phyloP scores from a whole-genome alignment of 192 early-diverging fungal genomes.

The Coemansia sp. region DNA sequence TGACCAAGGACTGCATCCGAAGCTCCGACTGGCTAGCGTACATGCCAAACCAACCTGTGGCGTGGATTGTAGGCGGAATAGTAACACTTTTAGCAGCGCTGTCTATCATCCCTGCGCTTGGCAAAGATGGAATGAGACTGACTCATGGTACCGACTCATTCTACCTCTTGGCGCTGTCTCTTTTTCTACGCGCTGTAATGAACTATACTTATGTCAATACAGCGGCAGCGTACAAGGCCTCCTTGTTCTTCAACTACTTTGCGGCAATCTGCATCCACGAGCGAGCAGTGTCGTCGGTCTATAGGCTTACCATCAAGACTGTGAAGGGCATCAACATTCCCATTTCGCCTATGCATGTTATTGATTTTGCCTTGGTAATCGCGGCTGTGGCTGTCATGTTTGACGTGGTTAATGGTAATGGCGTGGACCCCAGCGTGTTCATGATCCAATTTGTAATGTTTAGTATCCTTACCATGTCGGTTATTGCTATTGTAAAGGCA shows the following conservation, averaged over 20 bases:
- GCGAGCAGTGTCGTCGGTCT: not conserved
- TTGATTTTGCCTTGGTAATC: not conserved
- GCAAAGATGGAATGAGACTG: conserved; percentile 1
- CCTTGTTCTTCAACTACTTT: conserved; percentile 30
- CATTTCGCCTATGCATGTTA: not conserved
- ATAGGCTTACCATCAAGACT: not conserved
- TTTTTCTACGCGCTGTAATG: conserved; percentile 31
- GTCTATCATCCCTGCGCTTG: not conserved
- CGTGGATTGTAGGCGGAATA: conserved; percentile 24
- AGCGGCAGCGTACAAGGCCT: conserved; percentile 26
- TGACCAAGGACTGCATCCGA: conserved; percentile 9
- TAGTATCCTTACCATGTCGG: not conserved
- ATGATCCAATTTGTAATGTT: not conserved
- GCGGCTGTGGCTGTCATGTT: not conserved
- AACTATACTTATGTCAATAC: conserved; percentile 17
- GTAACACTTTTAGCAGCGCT: conserved; percentile 11
- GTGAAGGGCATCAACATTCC: not conserved
- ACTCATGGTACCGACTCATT: not conserved
- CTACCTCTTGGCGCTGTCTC: conserved; percentile 13
- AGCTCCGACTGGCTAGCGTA: conserved; percentile 35
- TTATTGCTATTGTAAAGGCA: not conserved
- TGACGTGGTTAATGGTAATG: not conserved
- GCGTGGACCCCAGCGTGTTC: not conserved
- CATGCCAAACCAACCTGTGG: conserved; percentile 13
- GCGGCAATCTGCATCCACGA: not conserved